These are phyloP conservation scores for Verticillium zaregamsianum DNA, from an alignment of 2,329 filamentous ascomycete genomes.

Conservation along the genomic window DNA sequence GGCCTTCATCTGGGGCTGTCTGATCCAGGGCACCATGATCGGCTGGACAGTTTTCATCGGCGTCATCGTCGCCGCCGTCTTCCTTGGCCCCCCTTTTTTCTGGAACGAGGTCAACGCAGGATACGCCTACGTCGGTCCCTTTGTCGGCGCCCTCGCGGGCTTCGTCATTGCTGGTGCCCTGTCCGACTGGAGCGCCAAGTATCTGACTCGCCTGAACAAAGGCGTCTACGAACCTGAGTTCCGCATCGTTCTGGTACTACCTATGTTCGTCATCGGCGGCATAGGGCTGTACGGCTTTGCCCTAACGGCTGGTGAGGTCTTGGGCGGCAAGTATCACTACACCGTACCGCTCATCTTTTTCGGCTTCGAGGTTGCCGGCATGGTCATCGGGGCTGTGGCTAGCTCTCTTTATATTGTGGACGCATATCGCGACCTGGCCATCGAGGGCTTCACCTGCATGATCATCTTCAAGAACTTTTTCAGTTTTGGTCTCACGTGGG, in stretches of 20 bases:
- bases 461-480: conserved; percentile 96
- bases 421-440: conserved; percentile 82
- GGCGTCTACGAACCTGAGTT: conserved; percentile 93
- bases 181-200: conserved; percentile 67
- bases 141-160: conserved; percentile 75
- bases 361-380: conserved; percentile 76
- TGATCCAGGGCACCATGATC: conserved; percentile 86
- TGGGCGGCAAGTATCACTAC: conserved; percentile 58
- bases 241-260: conserved; percentile 75
- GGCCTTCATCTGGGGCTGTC: conserved; percentile 71
- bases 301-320: conserved; percentile 61
- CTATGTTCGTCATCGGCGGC: conserved; percentile 73
- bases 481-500: conserved; percentile 79
- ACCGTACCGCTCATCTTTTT: conserved; percentile 78
- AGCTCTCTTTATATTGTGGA: conserved; percentile 88
- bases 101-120: conserved; percentile 79
- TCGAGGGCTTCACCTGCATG: conserved; percentile 86
- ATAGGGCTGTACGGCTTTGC: conserved; percentile 84
- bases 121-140: conserved; percentile 83
- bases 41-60: conserved; percentile 95
- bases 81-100: conserved; percentile 75
- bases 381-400: conserved; percentile 87
- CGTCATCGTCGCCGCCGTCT: conserved; percentile 76
- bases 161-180: conserved; percentile 71
- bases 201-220: conserved; percentile 68